Evolutionary conservation across 495 filamentous ascomycete species (phyloP), one percentile per base, ranked within the genome.

Genomic region (Cercophora samala): DNA sequence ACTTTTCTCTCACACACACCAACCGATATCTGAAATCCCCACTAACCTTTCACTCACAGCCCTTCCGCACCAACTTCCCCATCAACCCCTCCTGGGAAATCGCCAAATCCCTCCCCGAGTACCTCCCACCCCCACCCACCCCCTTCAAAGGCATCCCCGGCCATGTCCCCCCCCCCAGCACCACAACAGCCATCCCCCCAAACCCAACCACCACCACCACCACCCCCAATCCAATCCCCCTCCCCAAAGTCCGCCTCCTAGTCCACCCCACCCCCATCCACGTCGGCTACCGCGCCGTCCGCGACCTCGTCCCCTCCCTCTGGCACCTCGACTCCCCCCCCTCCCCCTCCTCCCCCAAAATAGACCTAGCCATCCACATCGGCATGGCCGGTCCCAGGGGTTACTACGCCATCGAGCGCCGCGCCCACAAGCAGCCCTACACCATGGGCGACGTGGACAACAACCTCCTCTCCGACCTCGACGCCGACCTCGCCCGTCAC

Each of bases 401-500:
- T 0, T 87, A 85, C 64, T 96, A 91, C 74, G 85, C 85, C 1
- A 77, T 94, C 4, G 93, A 97, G 73, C 79, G 84, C 8, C 79
- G 84, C 8, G 92, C 86, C 2, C 90, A 93, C 59, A 82, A 90
- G n/a, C 87, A 90, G 67, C 88, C 88, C n/a, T 97, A 96, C 72
- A 73, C 74, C 29, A 85, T 86, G 73, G 80, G 80, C 37, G 93
- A 96, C 67, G 85, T 91, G 29, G 84, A 90, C 37, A 88, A 88
- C 29, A 71, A 83, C 54, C 71, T 81, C 0, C 84, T 87, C 5
- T 78, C 78, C 51, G 82, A 87, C 56, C 83, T 79, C 37, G 82
- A 88, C 54, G 83, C 86, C 42, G 80, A 73, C 73, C 80, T 13
- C 9, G 37, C 13, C 8, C 3, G 29, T 3, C 3, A 32, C 29